Base-by-base conservation (phyloP, 495 filamentous ascomycete genomes). In the Tuber microsphaerosporum region DNA sequence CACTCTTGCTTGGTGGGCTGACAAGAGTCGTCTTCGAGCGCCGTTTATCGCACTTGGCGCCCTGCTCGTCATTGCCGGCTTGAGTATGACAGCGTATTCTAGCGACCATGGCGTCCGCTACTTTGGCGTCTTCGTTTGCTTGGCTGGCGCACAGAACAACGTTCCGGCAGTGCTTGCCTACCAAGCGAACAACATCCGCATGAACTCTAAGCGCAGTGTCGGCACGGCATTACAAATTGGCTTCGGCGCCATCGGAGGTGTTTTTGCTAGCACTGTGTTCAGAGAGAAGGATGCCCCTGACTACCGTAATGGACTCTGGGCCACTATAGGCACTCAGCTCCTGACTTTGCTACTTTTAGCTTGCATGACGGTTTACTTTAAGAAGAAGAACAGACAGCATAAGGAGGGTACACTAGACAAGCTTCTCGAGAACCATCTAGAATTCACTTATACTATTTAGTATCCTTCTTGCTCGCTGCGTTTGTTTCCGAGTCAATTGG, bases 121-220 rank as follows among this genome's bases (percentile, higher is more conserved):
- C 77, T 84, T 88, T 45, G 89, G 89, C 26, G 86, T 88, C 26
- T 91, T 91, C 81, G 79, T 91, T 45, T 86, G 86, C 14, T 84
- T 87, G 16, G 86, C 87, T 0, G 87, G 87, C 2, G 83, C 85
- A 31, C 89, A 89, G 74, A 85, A 86, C 9, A 89, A 89, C 61
- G 85, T 90, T 42, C 89, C 86, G 2, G 81, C 85, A 4, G 83
- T 84, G 10, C 84, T 91, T 81, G 86, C 89, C 0, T 91, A 89
- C 79, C 89, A 91, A 75, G 87, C 87, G 39, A 90, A 90, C 78
- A 91, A 91, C 79, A 86, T 90, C 75, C 86, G 88, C n/a, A 89
- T 88, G 8, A 88, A 90, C 74, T 90, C 88, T 83, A 90, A 87
- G 51, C 85, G 89, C 51, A 69, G 74, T 26, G 80, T 85, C 34